Evolutionary conservation across 306 rosid genomes (phyloP), one percentile per base, ranked within the genome.

Genomic region (Cercis canadensis): DNA sequence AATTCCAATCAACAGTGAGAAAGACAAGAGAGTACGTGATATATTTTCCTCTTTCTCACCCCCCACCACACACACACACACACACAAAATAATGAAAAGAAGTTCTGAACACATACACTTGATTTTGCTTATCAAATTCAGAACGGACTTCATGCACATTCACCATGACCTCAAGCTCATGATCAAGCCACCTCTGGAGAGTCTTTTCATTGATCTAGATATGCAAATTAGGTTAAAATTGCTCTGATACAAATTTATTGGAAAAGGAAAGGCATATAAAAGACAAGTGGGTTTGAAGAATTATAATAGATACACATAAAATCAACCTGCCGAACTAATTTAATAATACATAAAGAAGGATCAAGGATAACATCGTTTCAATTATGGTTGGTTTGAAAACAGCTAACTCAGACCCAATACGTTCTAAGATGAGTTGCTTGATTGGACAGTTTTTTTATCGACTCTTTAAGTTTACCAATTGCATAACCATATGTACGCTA

Each of bases 91-190:
- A 24, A 44, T 16, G 21, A 47, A 65, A 61, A 57, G 36, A 54
- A 73, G 13, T 40, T 16, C 47, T 39, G 57, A 72, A 69, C 62
- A 73, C 89, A 57, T 86, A 90, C 96, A 87, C 82, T 81, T 82
- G 84, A 14, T 79, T 86, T 80, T 90, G 96, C 83, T 82, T 88
- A 72, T 82, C 83, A 70, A 80, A 84, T 74, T 86, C 88, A 41
- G 81, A 80, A 55, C 90, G 96, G 47, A 90, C 96, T 87, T 87
- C 96, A 58, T 84, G 85, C 79, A 90, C 79, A 34, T 87, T 81
- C 65, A 90, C 89, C 73, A 82, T 67, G 78, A 87, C 96, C 76
- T 90, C 94, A 57, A 90, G 77, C 83, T 90, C 96, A 63, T 87
- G 93, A 77, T 90, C 96, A 67, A 87, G 90, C 96, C 94, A 90